Conservation (phyloP, 192 early-diverging fungal genomes). For the Linnemannia exigua region DNA sequence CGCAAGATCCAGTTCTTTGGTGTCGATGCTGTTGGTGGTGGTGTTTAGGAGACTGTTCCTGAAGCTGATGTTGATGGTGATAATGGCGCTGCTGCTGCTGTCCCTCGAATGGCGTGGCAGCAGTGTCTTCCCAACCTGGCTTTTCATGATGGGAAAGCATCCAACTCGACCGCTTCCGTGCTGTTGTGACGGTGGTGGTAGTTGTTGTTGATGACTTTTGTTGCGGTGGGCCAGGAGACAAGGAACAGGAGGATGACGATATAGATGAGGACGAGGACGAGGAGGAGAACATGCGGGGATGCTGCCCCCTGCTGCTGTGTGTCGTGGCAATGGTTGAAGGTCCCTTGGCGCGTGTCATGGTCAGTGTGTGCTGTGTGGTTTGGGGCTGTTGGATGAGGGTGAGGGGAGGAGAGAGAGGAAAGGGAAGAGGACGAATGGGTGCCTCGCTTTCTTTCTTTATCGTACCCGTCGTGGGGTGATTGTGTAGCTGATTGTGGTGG, state of each 20-base stretch:
- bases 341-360: not conserved
- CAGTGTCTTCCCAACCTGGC: not conserved
- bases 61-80: not conserved
- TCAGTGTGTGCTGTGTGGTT: not conserved
- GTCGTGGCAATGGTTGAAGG: not conserved
- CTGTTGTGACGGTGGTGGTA: not conserved
- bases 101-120: not conserved
- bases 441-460: no score
- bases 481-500: not conserved
- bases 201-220: conserved; percentile 3
- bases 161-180: not conserved
- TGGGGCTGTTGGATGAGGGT: not conserved
- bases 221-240: not conserved
- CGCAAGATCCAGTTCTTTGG: not conserved
- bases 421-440: not conserved
- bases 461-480: not conserved
- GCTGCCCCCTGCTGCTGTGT: not conserved
- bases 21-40: not conserved
- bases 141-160: not conserved
- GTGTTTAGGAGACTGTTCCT: not conserved
- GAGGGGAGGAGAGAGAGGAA: not conserved
- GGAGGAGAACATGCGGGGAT: not conserved
- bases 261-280: conserved; percentile 14
- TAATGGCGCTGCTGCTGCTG: not conserved
- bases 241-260: conserved; percentile 5